Conservation (phyloP, 129 eudicot genomes). For the Flaveria sonorensis region DNA sequence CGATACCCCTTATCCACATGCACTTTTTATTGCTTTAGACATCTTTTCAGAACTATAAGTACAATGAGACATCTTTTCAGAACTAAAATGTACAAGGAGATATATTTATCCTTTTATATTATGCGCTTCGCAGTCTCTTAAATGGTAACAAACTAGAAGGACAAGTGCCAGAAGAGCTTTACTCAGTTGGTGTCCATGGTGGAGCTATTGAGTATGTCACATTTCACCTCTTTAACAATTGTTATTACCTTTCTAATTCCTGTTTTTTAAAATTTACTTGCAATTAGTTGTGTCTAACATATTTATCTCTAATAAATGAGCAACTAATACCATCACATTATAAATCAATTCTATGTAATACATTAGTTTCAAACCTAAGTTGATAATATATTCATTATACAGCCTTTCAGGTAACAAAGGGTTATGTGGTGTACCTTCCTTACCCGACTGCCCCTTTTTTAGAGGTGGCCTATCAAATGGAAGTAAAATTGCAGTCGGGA, state of each 20-base stretch:
- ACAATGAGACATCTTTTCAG: too few species aligned
- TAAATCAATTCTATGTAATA: too few species aligned
- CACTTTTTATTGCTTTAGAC: conserved; percentile 9
- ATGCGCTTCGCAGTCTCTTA: conserved; percentile 56
- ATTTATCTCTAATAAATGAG: neutral
- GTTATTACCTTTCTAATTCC: neutral
- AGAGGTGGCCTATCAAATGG: conserved; percentile 71
- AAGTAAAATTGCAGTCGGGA: conserved; percentile 77
- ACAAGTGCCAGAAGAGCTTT: conserved; percentile 88
- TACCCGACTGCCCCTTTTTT: conserved; percentile 78
- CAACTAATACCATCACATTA: too few species aligned
- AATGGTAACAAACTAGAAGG: conserved; percentile 84
- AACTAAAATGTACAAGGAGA: neutral
- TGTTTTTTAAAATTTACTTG: neutral
- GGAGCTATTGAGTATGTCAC: conserved; percentile 93
- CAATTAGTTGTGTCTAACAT: neutral
- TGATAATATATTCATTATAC: conserved; percentile 22
- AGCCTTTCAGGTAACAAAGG: conserved; percentile 92
- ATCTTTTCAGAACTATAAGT: neutral
- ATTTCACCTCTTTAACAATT: neutral
- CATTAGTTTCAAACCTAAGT: too few species aligned
- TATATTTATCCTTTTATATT: conserved; percentile 15
- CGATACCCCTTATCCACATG: conserved; percentile 17
- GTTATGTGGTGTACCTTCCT: conserved; percentile 87
- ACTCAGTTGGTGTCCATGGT: conserved; percentile 94